Base-by-base conservation (phyloP, 257 asterid genomes). In the Hygrophila difformis region DNA sequence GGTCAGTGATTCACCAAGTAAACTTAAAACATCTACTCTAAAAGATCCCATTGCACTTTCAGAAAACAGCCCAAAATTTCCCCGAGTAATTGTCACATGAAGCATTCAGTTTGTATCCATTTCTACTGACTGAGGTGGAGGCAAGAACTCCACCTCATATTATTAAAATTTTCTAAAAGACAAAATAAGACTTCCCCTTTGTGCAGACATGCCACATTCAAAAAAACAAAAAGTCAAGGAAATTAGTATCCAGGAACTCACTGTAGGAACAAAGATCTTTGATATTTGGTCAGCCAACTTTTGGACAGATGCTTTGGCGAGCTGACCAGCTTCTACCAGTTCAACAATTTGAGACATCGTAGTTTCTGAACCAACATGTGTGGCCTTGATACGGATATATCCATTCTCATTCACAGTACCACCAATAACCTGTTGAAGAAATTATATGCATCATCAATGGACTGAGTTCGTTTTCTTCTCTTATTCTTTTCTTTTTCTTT, bases 251-350 rank as follows among this genome's bases (percentile, higher is more conserved):
- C 53, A 51, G 35, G 35, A 56, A 72, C 96, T 75, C 70, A 85
- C 98, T 3, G 77, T 79, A 23, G 98, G 98, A 49, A 89, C 96
- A 75, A 89, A 89, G 59, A 75, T 63, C 67, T 66, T 79, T 14
- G 98, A 81, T 53, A 89, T 89, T 73, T 79, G 94, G 61, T 89
- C 97, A 69, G 97, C 97, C 68, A 89, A 72, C 77, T 84, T 89
- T 76, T 89, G 97, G 43, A 89, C 97, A 59, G 96, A 96, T 68
- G 96, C 94, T 75, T 81, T 82, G 40, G 98, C 96, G 56, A 89
- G 96, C 76, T 85, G 96, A 69, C 96, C 98, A 62, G 96, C 98
- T 82, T 89, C 98, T 63, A 89, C 96, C 60, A 89, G 74, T 60
- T 89, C 91, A 55, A 89, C 97, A 49, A 89, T 89, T 65, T 89